Conservation (phyloP, 345 rosid species). For the Gossypium mustelinum region DNA sequence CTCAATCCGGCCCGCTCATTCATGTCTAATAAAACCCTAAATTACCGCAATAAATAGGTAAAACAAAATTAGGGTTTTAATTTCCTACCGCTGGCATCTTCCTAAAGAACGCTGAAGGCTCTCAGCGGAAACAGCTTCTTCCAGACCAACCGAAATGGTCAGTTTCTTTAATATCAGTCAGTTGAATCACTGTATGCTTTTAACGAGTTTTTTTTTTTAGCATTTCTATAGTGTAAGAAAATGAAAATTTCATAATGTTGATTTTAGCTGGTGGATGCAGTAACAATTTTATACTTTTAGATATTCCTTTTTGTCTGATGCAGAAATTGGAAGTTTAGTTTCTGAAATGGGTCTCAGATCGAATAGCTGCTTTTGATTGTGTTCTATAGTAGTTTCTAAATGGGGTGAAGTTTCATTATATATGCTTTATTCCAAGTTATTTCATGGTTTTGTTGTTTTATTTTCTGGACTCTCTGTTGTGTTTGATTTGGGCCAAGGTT, state of each 20-base stretch:
- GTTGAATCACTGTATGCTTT: not conserved
- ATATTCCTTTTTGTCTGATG: too few species aligned
- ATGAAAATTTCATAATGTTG: not conserved
- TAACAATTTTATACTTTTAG: not conserved
- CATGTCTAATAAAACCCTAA: not conserved
- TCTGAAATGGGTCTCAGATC: not conserved
- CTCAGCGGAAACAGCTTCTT: not conserved
- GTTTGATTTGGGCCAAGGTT: not conserved
- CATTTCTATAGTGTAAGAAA: not conserved
- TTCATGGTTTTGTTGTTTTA: not conserved
- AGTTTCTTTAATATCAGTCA: not conserved
- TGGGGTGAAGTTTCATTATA: not conserved
- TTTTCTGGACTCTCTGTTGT: not conserved
- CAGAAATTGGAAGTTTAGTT: not conserved
- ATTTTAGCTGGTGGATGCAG: not conserved
- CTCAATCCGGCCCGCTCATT: not conserved
- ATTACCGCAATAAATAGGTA: not conserved
- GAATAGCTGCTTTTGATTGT: not conserved
- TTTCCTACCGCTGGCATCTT: not conserved
- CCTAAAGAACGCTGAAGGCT: not conserved
- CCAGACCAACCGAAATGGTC: not conserved
- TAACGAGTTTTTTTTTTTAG: not conserved
- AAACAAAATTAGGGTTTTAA: not conserved
- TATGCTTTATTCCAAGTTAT: not conserved
- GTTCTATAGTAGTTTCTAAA: not conserved